A percentile compares a stretch with the other conserved stretches of the same genome.
Evolutionary conservation across 345 rosid species (phyloP).

Genomic region (Raphanus raphanistrum): DNA sequence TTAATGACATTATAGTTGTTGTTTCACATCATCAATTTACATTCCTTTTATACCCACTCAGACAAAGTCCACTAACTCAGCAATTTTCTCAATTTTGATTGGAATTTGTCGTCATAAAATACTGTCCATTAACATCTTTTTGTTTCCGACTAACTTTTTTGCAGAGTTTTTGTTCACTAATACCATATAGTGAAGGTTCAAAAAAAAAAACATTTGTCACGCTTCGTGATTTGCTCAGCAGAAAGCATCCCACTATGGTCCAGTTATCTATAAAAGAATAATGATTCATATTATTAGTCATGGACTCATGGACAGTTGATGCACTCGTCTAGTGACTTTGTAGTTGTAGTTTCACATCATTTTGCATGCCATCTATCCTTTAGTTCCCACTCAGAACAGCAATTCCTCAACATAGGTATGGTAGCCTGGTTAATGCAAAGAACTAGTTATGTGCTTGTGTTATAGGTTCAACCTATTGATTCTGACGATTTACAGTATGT

Average conservation of each 20-base stretch:
- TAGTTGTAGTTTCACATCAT: slow-evolving; percentile 27
- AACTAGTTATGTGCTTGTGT: background rate
- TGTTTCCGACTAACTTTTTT: background rate
- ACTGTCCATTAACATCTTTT: background rate
- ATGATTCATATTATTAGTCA: background rate
- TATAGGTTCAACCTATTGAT: background rate
- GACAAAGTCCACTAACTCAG: background rate
- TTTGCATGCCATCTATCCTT: slow-evolving; percentile 7
- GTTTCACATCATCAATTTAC: slow-evolving; percentile 17
- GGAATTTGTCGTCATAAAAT: slow-evolving; percentile 1
- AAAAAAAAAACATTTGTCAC: background rate
- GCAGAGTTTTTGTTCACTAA: background rate
- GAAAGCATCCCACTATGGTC: slow-evolving; percentile 5
- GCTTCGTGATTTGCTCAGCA: background rate
- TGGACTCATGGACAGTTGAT: background rate
- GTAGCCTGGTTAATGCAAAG: background rate
- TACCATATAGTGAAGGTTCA: background rate
- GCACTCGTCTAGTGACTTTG: slow-evolving; percentile 19
- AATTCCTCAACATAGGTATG: background rate
- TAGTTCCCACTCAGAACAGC: slow-evolving; percentile 1
- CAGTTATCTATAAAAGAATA: background rate
- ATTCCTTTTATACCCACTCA: slow-evolving; percentile 12
- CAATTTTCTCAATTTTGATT: background rate
- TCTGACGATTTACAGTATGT: background rate
- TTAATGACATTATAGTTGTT: slow-evolving; percentile 21